Base-by-base conservation (phyloP, 345 rosid species). In the Rubroshorea leprosula region DNA sequence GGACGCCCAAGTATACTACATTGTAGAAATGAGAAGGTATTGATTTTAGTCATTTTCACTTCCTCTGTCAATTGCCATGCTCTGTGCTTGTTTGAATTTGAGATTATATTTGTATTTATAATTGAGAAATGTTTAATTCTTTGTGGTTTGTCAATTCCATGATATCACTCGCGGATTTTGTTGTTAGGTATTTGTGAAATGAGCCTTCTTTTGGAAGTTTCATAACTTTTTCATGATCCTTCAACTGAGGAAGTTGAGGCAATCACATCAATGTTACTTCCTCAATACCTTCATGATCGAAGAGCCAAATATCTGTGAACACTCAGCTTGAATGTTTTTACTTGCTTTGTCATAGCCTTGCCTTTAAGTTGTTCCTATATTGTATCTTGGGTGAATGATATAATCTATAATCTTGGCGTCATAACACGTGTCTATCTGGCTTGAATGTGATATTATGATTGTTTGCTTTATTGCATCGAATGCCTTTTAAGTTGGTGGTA, bases 11-110 rank as follows among this genome's bases (percentile, higher is more conserved):
- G 41, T 11, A 10, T 27, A 16, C 49, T 23, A 22, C 5, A 27
- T 1, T 35, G 3, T 35, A 35, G 41, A 35, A 35, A 35, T 35
- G 41, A 22, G 46, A 23, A 57, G 21, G 12, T 7, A 0, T 10
- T 25, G 26, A 31, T 48, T 49, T 23, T 49, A 54, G 25, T 64
- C 44, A 19, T 43, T 21, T 38, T 41, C 63, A 19, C 43, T 18
- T 43, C 1, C 19, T 51, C 35, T 52, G 18, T 52, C 60, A n/a
- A n/a, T n/a, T n/a, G n/a, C n/a, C n/a, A 23, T 23, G 35, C 23
- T 43, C 11, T 9, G 41, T 35, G 41, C 5, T 35, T 35, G 41
- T 35, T 6, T 35, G 7, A 35, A 10, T 35, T 35, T n/a, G n/a
- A n/a, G n/a, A 13, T 35, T 35, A 6, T 10, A 8, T 6, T 35